A percentile compares a stretch with the other conserved stretches of the same genome.
Evolutionary conservation across 441 rosid genomes (phyloP).

Genomic region (Croton laevigatus): DNA sequence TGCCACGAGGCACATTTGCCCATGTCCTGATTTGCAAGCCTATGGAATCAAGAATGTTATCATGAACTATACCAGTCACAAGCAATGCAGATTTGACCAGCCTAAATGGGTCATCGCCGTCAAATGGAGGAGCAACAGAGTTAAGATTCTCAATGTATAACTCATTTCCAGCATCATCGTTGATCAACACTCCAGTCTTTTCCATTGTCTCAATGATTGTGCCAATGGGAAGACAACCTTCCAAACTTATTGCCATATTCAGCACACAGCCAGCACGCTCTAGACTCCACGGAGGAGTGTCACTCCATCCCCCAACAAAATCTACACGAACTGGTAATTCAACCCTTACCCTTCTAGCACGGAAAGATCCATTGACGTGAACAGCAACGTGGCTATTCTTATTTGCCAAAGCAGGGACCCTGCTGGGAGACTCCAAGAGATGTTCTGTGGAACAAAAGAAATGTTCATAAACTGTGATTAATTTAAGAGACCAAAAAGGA

Average conservation of each 20-base stretch:
- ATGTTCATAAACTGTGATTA: slow-evolving; percentile 9
- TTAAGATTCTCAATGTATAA: slow-evolving; percentile 45
- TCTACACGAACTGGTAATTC: slow-evolving; percentile 94
- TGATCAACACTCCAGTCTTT: slow-evolving; percentile 51
- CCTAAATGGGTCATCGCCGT: slow-evolving; percentile 57
- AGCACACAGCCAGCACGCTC: slow-evolving; percentile 93
- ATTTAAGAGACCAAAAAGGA: background rate
- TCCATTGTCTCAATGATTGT: slow-evolving; percentile 66
- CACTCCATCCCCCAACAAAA: slow-evolving; percentile 99
- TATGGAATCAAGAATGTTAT: slow-evolving; percentile 33
- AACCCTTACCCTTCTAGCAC: slow-evolving; percentile 49
- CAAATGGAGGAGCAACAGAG: slow-evolving; percentile 64
- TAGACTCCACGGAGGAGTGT: slow-evolving; percentile 97
- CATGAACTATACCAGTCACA: slow-evolving; percentile 64
- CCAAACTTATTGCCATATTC: slow-evolving; percentile 84
- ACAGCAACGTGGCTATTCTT: slow-evolving; percentile 29
- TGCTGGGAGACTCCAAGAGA: slow-evolving; percentile 47
- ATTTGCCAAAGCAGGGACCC: slow-evolving; percentile 25
- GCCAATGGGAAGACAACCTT: slow-evolving; percentile 87
- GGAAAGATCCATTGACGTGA: slow-evolving; percentile 30
- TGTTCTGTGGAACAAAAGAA: slow-evolving; percentile 42
- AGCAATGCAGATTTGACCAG: slow-evolving; percentile 85
- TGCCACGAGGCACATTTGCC: slow-evolving; percentile 93
- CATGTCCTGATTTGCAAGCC: slow-evolving; percentile 76
- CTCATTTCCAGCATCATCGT: slow-evolving; percentile 68